Evolutionary conservation across 2,329 filamentous ascomycete species (phyloP), one percentile per base, ranked within the genome.

Genomic region (Diplocarpon rosae): DNA sequence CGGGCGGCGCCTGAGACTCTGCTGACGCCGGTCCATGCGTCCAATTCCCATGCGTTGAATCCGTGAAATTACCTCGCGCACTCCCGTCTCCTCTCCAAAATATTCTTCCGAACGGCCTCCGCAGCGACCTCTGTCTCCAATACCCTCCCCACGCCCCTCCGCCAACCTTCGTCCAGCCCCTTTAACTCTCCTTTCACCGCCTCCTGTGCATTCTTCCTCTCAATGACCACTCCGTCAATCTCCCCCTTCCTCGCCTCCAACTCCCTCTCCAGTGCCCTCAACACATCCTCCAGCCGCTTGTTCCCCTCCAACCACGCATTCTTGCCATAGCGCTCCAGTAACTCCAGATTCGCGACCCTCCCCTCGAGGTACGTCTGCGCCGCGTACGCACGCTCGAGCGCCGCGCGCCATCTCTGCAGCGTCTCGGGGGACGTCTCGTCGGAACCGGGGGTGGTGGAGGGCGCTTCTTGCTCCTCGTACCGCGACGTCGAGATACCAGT

Each of bases 281-380:
- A 65, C 34, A 86, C 74, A 35, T 77, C 76, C 65, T 95, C 90
- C 15, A 88, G 64, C 54, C 85, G 78, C 56, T 81, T 77, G 64
- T 98, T 98, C 5, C 78, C 78, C 8, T 94, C 74, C 44, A 98
- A 71, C 90, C 92, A 96, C 9, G 86, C 83, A 63, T 95, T 95
- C 66, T 86, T 86, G 54, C 90, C 92, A 34, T 54, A 61, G 14
- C 49, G 46, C 27, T 56, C 51, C 2, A 62, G 50, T 9, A 59
- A 39, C 3, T 46, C 48, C 3, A 62, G 49, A 28, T 59, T 57
- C 2, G 51, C 49, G 9, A 47, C 36, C 1, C 60, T 49, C 2
- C 38, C 67, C 2, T 69, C 64, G 16, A 83, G 66, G 59, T 83
- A 80, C 3, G 73, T 69, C 33, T 70, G 71, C 40, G 71, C 71